phyloP scores from a whole-genome alignment of 495 filamentous ascomycete species.

The Chaetomium fimeti region DNA sequence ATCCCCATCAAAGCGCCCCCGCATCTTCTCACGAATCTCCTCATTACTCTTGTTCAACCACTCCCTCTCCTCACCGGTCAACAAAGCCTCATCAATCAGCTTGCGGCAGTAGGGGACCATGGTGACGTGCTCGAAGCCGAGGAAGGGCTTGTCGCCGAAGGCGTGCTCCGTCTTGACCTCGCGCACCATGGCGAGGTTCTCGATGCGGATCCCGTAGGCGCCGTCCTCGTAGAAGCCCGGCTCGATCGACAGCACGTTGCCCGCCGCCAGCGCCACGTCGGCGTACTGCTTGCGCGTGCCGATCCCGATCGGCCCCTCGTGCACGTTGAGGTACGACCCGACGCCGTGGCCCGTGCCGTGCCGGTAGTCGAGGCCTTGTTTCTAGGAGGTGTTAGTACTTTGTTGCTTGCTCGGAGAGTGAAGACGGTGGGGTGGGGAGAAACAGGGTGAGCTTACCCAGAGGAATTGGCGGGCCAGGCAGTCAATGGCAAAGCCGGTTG shows the following conservation, averaged over 20 bases:
- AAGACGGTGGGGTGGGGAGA: neutral
- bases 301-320: conserved; percentile 96
- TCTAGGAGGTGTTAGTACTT: conserved; percentile 36
- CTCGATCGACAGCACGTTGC: conserved; percentile 93
- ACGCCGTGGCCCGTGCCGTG: conserved; percentile 98
- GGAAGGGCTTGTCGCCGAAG: conserved; percentile 90
- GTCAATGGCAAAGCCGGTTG: conserved; percentile 89
- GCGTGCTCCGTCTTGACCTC: conserved; percentile 81
- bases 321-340: conserved; percentile 89
- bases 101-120: conserved; percentile 94
- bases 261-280: conserved; percentile 84
- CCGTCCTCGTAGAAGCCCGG: conserved; percentile 99
- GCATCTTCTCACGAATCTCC: conserved; percentile 80
- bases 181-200: conserved; percentile 88
- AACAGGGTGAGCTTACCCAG: conserved; percentile 57
- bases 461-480: conserved; percentile 84
- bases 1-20: conserved; percentile 73
- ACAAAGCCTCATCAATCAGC: conserved; percentile 70
- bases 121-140: conserved; percentile 96
- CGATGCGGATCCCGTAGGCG: conserved; percentile 95
- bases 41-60: conserved; percentile 88
- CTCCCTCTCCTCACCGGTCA: conserved; percentile 73
- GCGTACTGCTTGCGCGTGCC: conserved; percentile 88
- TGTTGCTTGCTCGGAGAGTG: neutral
- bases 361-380: conserved; percentile 86